Evolutionary conservation across 257 asterid species (phyloP).

Genomic region (Solanum clarkiae): DNA sequence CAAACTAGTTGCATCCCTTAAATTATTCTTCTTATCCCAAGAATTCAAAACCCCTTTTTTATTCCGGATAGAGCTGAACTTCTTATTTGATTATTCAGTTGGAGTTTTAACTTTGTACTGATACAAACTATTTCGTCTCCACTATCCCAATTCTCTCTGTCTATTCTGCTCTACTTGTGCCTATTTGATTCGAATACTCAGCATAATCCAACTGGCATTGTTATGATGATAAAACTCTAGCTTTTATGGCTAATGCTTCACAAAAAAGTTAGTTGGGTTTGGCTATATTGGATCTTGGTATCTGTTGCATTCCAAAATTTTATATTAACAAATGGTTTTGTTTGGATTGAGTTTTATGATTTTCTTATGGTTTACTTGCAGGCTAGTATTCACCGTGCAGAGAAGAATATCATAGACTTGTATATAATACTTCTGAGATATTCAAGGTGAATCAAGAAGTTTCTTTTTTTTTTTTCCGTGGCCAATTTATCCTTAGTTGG

Average conservation of each 20-base stretch:
- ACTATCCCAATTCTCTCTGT: not conserved
- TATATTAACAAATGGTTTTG: not conserved
- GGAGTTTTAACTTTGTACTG: not conserved
- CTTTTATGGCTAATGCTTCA: not conserved
- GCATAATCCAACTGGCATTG: not conserved
- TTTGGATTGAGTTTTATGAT: not conserved
- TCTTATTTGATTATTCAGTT: not conserved
- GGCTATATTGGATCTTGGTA: not conserved
- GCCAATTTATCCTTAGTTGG: not conserved
- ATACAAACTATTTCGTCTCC: not conserved
- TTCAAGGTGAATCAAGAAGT: constrained; percentile 40
- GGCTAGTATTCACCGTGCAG: constrained; percentile 73
- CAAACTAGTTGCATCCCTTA: not conserved
- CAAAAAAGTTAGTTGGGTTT: not conserved
- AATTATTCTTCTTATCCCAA: not conserved
- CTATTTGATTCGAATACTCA: not conserved
- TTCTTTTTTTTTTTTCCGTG: not conserved
- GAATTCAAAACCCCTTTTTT: not conserved
- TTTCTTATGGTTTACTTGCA: constrained; percentile 11
- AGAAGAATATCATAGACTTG: constrained; percentile 63
- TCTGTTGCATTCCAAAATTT: not conserved
- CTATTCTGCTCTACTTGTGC: not conserved
- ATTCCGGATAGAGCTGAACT: not conserved
- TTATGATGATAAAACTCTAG: not conserved
- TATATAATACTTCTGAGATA: constrained; percentile 66